Conservation (phyloP, 2,329 filamentous ascomycete genomes). For the Trichoderma arundinaceum region DNA sequence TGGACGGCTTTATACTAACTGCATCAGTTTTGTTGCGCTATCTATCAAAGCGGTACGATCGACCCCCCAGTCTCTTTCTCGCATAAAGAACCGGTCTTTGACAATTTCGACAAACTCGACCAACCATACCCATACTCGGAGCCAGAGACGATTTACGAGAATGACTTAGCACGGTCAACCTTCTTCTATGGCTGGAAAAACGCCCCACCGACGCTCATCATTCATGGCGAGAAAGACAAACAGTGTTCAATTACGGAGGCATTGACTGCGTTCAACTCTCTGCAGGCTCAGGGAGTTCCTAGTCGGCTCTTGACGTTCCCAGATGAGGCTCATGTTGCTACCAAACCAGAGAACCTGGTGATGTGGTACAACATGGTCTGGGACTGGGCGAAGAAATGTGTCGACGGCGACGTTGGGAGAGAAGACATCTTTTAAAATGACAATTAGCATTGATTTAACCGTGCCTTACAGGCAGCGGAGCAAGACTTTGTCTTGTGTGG, state of each 20-base stretch:
- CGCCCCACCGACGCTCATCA: conserved; percentile 69
- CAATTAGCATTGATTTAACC: too few species aligned
- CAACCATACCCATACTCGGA: conserved; percentile 46
- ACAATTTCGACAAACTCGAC: conserved; percentile 50
- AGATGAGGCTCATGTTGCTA: conserved; percentile 74
- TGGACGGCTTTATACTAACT: too few species aligned
- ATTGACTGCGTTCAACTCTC: conserved; percentile 72
- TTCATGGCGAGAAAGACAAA: conserved; percentile 74
- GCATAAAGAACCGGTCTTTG: conserved; percentile 37
- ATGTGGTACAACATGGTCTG: conserved; percentile 72
- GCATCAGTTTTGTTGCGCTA: conserved; percentile 36
- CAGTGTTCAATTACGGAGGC: conserved; percentile 58
- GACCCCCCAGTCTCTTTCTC: conserved; percentile 37
- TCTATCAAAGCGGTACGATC: conserved; percentile 59
- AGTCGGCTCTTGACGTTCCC: conserved; percentile 74
- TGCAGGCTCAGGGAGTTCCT: conserved; percentile 70
- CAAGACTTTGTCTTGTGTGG: background rate
- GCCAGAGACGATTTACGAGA: conserved; percentile 5
- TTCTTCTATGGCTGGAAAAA: conserved; percentile 63
- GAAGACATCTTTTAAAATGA: conserved; percentile 21
- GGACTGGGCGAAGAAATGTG: conserved; percentile 67
- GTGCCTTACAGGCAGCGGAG: background rate
- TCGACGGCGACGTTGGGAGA: conserved; percentile 35
- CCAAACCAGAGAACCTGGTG: conserved; percentile 70
- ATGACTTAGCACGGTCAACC: conserved; percentile 1